Base-by-base conservation (phyloP, 495 filamentous ascomycete species). In the Penicillium soppii region DNA sequence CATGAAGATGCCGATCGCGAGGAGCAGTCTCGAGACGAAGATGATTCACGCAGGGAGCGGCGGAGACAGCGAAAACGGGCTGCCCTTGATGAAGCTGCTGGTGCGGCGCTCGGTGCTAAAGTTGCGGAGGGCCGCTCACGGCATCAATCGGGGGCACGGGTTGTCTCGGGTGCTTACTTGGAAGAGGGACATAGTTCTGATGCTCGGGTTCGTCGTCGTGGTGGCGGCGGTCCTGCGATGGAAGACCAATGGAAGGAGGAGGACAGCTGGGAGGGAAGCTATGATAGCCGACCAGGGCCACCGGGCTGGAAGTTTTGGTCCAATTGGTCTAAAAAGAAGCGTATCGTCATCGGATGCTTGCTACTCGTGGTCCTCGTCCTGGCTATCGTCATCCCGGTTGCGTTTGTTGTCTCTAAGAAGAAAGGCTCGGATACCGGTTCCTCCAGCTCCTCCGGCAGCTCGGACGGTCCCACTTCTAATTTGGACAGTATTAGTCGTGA, bases 331-430 rank as follows among this genome's bases (percentile, higher is more conserved):
- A 63, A 50, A 50, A 71, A 63, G 47, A 68, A 68, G 52, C 53
- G 62, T 21, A 67, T 80, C 13, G 53, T 59, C 51, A 64, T 80
- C 48, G 56, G 51, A 37, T 32, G 56, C 27, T 27, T 76, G 15
- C 63, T 56, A 2, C 69, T 77, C 4, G 53, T 85, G 3, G 59
- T 90, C 3, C 35, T 91, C 15, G 53, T 92, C 7, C 72, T 90
- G 13, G 78, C 82, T 17, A 85, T 96, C 38, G 78, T 90, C 43
- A 87, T 95, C 38, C 81, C 80, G 1, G 83, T 91, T 38, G 91
- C 84, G 0, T 77, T 92, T 4, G 76, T 88, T 10, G 77, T 87
- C 27, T 84, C 82, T 22, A 85, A 88, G 54, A 88, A 90, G 53
- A 81, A 85, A 17, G 66, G 45, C 15, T 55, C 53, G 6, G 56